Evolutionary conservation across 1,139 yeast species (phyloP), one percentile per base, ranked within the genome.

Genomic region (Geotrichum aggregatum): DNA sequence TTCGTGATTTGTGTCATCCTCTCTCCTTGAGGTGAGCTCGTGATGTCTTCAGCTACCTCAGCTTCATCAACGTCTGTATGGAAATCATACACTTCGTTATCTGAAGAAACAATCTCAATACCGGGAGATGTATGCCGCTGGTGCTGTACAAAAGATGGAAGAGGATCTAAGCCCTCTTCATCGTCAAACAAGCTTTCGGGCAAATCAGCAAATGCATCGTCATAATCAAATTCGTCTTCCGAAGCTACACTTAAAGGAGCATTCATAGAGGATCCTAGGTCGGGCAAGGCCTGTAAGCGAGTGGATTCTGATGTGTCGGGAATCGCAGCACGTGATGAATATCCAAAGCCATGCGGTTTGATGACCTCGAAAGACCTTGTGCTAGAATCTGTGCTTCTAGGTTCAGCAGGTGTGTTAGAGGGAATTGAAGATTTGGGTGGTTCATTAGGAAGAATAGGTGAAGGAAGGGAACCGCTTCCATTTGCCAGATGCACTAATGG

Each of bases 11-110:
- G 50, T 1, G 50, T 35, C 50, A 50, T 50, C 2, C 24, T 46
- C 18, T 41, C 14, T 4, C 54, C 50, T 41, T 50, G 51, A 43
- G 54, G 54, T 18, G 54, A 51, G n/a, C 51, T 48, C 3, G 49
- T 35, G 33, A 46, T 34, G n/a, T 44, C 43, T n/a, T 41, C 36
- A 14, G 46, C 22, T 13, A 3, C 49, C 16, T 36, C 14, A n/a
- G n/a, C 44, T 16, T 26, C 22, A 19, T 36, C 42, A 34, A 22
- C 31, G 5, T 26, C 35, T n/a, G 44, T 11, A 0, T 16, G 3
- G 6, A 31, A 16, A 5, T 33, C 34, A 7, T 30, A 22, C 3
- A 39, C 42, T 18, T 44, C 49, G 11, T 33, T 14, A 33, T 50
- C 52, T 30, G 47, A 50, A 1, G 50, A 45, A 2, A 50, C 39